Conservation (phyloP, 305 asterid genomes). For the Stenogyne calaminthoides region DNA sequence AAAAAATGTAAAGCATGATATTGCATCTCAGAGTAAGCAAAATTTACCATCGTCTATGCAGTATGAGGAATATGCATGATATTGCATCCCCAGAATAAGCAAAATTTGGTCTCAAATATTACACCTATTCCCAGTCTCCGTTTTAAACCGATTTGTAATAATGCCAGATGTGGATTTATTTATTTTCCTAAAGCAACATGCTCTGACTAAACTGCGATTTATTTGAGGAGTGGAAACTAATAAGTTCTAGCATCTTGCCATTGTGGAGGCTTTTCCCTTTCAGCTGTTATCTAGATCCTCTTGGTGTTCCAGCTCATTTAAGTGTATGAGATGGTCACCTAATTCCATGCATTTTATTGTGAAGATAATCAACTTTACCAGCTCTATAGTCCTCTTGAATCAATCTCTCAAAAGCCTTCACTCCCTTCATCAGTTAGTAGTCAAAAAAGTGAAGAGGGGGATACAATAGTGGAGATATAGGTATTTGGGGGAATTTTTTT, state of each 20-base stretch:
- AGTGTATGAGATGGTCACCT: background rate
- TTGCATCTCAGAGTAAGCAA: background rate
- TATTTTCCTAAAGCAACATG: background rate
- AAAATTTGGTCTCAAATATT: too few relatives aligned
- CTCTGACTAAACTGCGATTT: background rate
- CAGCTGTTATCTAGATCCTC: background rate
- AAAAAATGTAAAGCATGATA: constrained; percentile 3
- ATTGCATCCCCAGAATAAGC: too few relatives aligned
- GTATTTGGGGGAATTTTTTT: background rate
- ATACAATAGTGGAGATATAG: constrained; percentile 10
- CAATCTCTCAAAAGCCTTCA: background rate
- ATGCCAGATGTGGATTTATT: background rate
- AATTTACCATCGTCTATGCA: background rate
- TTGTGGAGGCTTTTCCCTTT: background rate
- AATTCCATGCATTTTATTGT: background rate
- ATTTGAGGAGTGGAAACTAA: background rate
- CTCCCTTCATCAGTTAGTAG: background rate
- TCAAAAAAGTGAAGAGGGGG: background rate
- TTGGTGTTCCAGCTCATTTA: background rate
- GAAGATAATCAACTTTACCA: background rate
- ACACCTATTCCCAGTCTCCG: background rate
- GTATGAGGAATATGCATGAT: background rate
- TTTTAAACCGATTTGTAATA: background rate
- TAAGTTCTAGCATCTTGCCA: background rate
- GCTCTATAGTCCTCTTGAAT: background rate